Base-by-base conservation (phyloP, 1,139 yeast genomes). In the Sugiyamaella castrensis region DNA sequence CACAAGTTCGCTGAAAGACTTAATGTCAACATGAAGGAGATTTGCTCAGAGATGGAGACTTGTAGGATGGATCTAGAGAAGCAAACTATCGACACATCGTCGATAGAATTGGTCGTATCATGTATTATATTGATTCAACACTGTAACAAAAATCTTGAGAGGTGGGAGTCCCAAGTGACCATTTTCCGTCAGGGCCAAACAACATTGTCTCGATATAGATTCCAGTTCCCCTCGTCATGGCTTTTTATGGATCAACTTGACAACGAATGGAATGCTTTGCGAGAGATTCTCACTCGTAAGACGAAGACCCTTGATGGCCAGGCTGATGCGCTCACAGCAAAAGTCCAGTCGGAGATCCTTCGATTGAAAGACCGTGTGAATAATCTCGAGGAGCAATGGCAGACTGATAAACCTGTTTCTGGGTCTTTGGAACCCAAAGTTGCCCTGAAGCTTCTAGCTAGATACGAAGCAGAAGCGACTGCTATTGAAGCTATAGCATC, bases 161-260 rank as follows among this genome's bases (percentile, higher is more conserved):
- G 54, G 11, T 71, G 79, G 78, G 62, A 61, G 36, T 40, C 47
- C 1, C 48, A 56, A 2, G 52, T 74, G 10, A 46, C 49, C 0
- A 35, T 62, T 6, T 68, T 72, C 52, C 58, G 66, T 34, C 57
- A 61, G 3, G 79, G 82, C 2, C 86, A 83, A 50, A 62, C 61
- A 1, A 54, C 74, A 1, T 65, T 85, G 11, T 54, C 69, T 0
- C 72, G 74, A 33, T 70, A 73, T 34, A 68, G 84, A 38, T 75
- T 70, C 57, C 72, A 71, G 36, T 75, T 80, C 48, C 79, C 84
- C 0, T 43, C 64, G 0, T 74, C 75, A 27, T 85, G 92, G 87
- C 55, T 82, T 1, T 79, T 71, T 60, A 71, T 72, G 38, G 94
- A 85, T 41, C 94, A 86, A 57, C 57, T 87, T 1, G 82, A 79